Percentiles rank a stretch among this genome's conserved stretches.
These are phyloP conservation scores for Septoria linicola DNA, from an alignment of 2,329 filamentous ascomycete genomes.

Conservation along the genomic window DNA sequence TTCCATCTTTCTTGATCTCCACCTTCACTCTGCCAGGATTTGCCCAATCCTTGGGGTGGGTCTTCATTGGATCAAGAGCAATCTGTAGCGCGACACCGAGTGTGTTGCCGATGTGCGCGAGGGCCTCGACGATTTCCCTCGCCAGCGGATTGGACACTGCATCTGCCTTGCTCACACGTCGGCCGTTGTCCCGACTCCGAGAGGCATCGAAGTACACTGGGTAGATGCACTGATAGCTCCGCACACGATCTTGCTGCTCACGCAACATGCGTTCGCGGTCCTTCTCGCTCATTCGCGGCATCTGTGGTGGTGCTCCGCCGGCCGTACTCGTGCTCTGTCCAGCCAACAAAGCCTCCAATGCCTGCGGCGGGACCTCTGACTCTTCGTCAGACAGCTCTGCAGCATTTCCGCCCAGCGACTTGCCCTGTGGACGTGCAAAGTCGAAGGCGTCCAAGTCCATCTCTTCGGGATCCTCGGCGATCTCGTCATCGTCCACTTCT, in stretches of 20 bases:
- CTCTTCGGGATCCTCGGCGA: constrained; percentile 72
- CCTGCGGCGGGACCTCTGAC: background rate
- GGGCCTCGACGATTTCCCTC: constrained; percentile 84
- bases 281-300: constrained; percentile 34
- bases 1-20: constrained; percentile 64
- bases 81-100: constrained; percentile 56
- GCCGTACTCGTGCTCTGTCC: background rate
- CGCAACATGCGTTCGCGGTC: constrained; percentile 39
- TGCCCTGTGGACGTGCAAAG: constrained; percentile 40
- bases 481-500: constrained; percentile 80
- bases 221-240: constrained; percentile 84
- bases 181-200: constrained; percentile 72
- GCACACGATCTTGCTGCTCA: constrained; percentile 58
- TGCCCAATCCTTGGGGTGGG: constrained; percentile 94
- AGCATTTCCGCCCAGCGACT: constrained; percentile 21
- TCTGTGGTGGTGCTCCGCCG: constrained; percentile 17
- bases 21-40: constrained; percentile 91
- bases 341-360: background rate
- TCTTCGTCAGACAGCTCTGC: constrained; percentile 6
- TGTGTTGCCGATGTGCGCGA: constrained; percentile 57
- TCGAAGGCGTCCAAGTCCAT: constrained; percentile 71
- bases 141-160: constrained; percentile 85
- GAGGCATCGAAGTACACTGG: constrained; percentile 89
- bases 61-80: constrained; percentile 86
- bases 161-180: constrained; percentile 69